Base-by-base conservation (phyloP, 495 filamentous ascomycete genomes). In the Aspergillus leporis region DNA sequence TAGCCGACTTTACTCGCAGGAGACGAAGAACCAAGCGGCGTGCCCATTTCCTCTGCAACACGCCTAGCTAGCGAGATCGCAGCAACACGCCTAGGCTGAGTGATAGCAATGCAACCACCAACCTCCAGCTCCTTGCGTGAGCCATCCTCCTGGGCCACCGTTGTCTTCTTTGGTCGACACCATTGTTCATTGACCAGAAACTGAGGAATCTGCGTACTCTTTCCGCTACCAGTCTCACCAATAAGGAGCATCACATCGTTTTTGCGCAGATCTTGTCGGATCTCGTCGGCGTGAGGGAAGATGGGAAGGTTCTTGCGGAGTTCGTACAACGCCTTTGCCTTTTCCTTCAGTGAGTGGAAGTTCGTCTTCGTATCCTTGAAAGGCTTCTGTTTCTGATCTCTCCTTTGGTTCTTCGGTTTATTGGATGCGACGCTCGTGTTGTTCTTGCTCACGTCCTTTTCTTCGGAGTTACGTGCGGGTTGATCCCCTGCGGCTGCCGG, bases 131-230 rank as follows among this genome's bases (percentile, higher is more conserved):
- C 81, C 52, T 84, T 78, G n/a, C 66, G 40, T 57, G 51, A 73
- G 1, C 71, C 76, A 55, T 76, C 67, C 41, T 74, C 55, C 32
- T 69, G 56, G 6, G 70, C 64, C 19, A 87, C 66, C 46, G 71
- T 81, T 22, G 83, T 77, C 32, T 70, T 82, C 47, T 75, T 78
- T 58, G 78, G 80, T 50, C 79, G 83, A 68, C 90, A 93, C 90
- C 93, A 98, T 21, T 81, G 72, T 61, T 97, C 90, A 30, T 87
- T 76, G 38, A 87, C 80, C 16, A 99, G 75, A 47, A 96, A 97
- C 62, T 98, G 95, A 0, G 93, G 93, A 12, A 97, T 88, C 70
- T 99, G 95, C 0, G 95, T 99, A 78, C 88, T 92, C 75, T 99
- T 99, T 66, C 95, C 95, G 36, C 89, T 93, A 70, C 95, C 95